Evolutionary conservation across 2,329 filamentous ascomycete species (phyloP), one percentile per base, ranked within the genome.

Genomic region (Pochonia chlamydosporia): DNA sequence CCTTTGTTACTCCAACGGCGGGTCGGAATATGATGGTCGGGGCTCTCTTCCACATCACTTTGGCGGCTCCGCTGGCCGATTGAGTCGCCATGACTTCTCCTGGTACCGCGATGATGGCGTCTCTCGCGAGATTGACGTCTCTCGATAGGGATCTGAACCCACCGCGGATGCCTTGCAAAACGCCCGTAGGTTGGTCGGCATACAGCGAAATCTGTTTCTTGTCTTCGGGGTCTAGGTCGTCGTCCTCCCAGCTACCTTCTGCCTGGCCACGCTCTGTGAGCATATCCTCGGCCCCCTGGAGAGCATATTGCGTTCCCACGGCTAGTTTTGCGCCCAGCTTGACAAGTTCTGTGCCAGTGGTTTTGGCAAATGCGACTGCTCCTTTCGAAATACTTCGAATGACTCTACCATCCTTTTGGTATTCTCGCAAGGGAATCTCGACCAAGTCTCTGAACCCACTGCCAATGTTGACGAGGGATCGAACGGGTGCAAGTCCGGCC

Each of bases 81-180:
- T 82, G 80, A 58, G 87, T 90, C 59, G 96, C 90, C 74, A 95
- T 85, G 1, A 95, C 81, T 63, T 97, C 92, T 0, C 86, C 88
- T 1, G 93, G 92, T 23, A 99, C 89, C 1, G 92, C 93, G 57
- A 99, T 92, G 49, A 99, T 89, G 9, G 92, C 93, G 67, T 99
- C 90, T 48, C 85, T 77, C 1, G 93, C 89, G 39, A 91, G 74
- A 33, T 92, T 76, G n/a, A 99, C 73, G 64, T 99, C 95, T 28
- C 90, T 81, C 51, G 91, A 84, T 24, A 99, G 75, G 45, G 90
- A 88, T 24, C 83, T 74, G 58, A 91, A 92, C 4, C 90, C 93
- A 11, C 87, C 87, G 3, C 87, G 79, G 14, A 99, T 72, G 3
- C 93, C 93, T 57, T 95, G 88, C 3, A 92, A 76, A 3, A 99